Conservation (phyloP, 352 stramenopile genomes). For the Globisporangium viniferum region DNA sequence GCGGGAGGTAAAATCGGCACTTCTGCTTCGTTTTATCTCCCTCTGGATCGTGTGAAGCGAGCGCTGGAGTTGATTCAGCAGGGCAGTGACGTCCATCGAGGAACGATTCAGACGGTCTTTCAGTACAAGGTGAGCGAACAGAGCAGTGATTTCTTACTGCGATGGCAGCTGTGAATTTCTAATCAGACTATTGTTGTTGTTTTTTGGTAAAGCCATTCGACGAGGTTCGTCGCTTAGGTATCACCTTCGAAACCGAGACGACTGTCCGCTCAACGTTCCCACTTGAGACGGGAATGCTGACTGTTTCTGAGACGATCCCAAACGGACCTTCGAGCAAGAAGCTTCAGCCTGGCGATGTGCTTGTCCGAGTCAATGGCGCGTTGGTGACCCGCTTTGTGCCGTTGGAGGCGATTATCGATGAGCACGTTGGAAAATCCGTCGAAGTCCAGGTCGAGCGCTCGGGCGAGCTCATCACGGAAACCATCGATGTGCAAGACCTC, state of each 20-base stretch:
- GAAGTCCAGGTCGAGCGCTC: conserved; percentile 83
- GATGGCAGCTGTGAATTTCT: neutral
- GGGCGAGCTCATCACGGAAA: conserved; percentile 54
- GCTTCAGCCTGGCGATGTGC: conserved; percentile 87
- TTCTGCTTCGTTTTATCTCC: conserved; percentile 89
- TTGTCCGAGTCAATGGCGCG: conserved; percentile 80
- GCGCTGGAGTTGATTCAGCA: conserved; percentile 81
- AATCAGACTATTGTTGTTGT: neutral
- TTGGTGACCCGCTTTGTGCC: conserved; percentile 87
- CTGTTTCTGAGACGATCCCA: conserved; percentile 84
- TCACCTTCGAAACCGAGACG: conserved; percentile 71
- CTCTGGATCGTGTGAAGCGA: conserved; percentile 85
- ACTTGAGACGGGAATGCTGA: conserved; percentile 88
- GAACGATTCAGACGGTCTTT: conserved; percentile 89
- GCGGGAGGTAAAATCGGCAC: conserved; percentile 87
- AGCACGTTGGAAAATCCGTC: conserved; percentile 64
- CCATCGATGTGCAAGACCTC: conserved; percentile 79
- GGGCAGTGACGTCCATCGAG: conserved; percentile 66
- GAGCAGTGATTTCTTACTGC: neutral
- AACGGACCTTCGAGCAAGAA: conserved; percentile 71
- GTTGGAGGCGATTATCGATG: conserved; percentile 79
- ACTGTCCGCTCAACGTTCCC: conserved; percentile 77
- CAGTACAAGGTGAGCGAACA: conserved; percentile 65
- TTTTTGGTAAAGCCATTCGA: conserved; percentile 67
- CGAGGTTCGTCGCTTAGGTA: conserved; percentile 83